Base-by-base conservation (phyloP, 345 rosid species). In the Camelina hispida region DNA sequence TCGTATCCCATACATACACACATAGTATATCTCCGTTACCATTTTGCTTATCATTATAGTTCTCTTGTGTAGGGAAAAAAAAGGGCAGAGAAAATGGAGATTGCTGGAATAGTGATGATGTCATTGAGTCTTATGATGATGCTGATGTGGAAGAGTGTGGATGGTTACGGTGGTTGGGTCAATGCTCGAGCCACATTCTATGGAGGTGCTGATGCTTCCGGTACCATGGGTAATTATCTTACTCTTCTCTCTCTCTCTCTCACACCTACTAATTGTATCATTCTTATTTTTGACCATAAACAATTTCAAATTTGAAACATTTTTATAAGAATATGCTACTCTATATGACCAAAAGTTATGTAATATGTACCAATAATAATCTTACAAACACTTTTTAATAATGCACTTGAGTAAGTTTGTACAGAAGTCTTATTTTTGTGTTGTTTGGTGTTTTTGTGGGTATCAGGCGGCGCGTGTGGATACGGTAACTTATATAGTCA, bases 151-250 rank as follows among this genome's bases (percentile, higher is more conserved):
- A 66, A 78, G 56, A 72, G 81, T 66, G 77, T 78, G 43, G 23
- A 71, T 11, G 68, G 77, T 72, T 78, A 78, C 40, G n/a, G 50
- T 54, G 88, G 88, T 37, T 89, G 96, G 96, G 80, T 69, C 53
- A 84, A 75, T 79, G 96, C 96, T 75, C 92, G 84, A 75, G 96
- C 93, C 54, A 89, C 96, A 37, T 89, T 89, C 79, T 87, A 87
- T 67, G 92, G 96, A 18, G 90, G 90, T 17, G 86, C 89, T 65
- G 96, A 89, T 83, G 96, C 96, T 66, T 89, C 96, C 16, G 96
- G 93, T n/a, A 89, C 96, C 60, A 89, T 86, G 92, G 96, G 96
- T 86, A 81, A 12, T 37, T 46, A 46, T 18, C 52, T 56, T 47
- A 23, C 34, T 48, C 52, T 14, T 57, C 12, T 38, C 38, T n/a